These are phyloP conservation scores for Candida nonsorbophila DNA, from an alignment of 805 yeast genomes.

Conservation along the genomic window DNA sequence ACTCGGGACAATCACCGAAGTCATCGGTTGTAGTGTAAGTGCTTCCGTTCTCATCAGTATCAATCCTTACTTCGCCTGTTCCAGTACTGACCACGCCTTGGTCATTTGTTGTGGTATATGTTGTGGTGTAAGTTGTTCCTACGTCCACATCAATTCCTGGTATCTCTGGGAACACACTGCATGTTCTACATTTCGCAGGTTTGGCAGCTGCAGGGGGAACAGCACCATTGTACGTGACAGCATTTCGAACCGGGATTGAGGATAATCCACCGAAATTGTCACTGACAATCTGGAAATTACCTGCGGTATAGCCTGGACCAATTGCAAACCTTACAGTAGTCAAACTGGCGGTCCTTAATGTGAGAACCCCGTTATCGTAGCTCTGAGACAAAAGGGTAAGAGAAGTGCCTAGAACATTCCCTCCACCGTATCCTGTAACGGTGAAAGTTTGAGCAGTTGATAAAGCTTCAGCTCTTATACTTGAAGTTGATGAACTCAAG, in stretches of 20 bases:
- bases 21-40: slow-evolving; percentile 9
- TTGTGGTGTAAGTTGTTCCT: slow-evolving; percentile 10
- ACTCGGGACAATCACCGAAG: slow-evolving; percentile 6
- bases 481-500: slow-evolving; percentile 11
- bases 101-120: slow-evolving; percentile 9
- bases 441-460: slow-evolving; percentile 11
- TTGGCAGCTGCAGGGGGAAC: slow-evolving; percentile 8
- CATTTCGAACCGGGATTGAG: slow-evolving; percentile 5
- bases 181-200: slow-evolving; percentile 10
- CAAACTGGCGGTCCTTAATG: slow-evolving; percentile 5
- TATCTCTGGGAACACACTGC: slow-evolving; percentile 9
- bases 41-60: slow-evolving; percentile 10
- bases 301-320: slow-evolving; percentile 14
- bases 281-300: slow-evolving; percentile 3
- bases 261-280: slow-evolving; percentile 5
- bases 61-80: slow-evolving; percentile 9
- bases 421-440: slow-evolving; percentile 16
- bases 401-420: slow-evolving; percentile 13
- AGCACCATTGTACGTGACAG: slow-evolving; percentile 9
- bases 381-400: slow-evolving; percentile 2
- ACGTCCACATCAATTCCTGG: slow-evolving; percentile 10
- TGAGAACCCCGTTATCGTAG: slow-evolving; percentile 17
- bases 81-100: slow-evolving; percentile 5
- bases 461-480: slow-evolving; percentile 10
- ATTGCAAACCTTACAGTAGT: slow-evolving; percentile 9